Percentiles rank a stretch among this genome's conserved stretches.
phyloP scores from a whole-genome alignment of 805 yeast species.

The Candida khao-thaluensis region DNA sequence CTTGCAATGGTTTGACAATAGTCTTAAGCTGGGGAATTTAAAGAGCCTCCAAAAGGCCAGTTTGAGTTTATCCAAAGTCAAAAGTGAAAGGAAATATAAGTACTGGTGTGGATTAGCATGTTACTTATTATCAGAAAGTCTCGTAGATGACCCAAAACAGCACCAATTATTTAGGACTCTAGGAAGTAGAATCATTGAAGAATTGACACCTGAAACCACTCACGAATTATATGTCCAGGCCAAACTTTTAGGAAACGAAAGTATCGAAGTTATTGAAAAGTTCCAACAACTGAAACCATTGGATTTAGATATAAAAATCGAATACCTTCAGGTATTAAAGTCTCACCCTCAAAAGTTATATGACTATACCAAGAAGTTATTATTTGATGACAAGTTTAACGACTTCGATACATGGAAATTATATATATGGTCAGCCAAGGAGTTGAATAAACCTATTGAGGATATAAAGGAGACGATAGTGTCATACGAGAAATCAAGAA shows the following conservation, averaged over 20 bases:
- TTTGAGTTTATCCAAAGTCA: slow-evolving; percentile 36
- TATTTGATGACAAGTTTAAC: slow-evolving; percentile 55
- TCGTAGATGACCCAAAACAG: slow-evolving; percentile 40
- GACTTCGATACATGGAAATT: slow-evolving; percentile 77
- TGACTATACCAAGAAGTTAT: slow-evolving; percentile 36
- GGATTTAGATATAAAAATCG: slow-evolving; percentile 64
- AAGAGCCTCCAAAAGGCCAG: slow-evolving; percentile 54
- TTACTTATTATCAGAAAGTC: slow-evolving; percentile 38
- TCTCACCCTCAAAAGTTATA: slow-evolving; percentile 45
- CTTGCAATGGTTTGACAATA: slow-evolving; percentile 56
- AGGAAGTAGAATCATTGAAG: slow-evolving; percentile 56
- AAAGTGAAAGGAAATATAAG: slow-evolving; percentile 29
- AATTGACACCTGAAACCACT: slow-evolving; percentile 51
- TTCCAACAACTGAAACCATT: slow-evolving; percentile 22
- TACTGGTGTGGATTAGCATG: slow-evolving; percentile 59
- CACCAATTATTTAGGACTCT: slow-evolving; percentile 54
- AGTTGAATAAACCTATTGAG: slow-evolving; percentile 32
- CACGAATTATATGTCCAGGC: slow-evolving; percentile 69
- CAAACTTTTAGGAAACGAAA: slow-evolving; percentile 16
- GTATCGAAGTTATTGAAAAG: slow-evolving; percentile 13
- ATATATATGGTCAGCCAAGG: slow-evolving; percentile 44
- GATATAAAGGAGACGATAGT: slow-evolving; percentile 20
- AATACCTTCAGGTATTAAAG: slow-evolving; percentile 49
- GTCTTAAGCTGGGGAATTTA: slow-evolving; percentile 48
- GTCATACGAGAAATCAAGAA: slow-evolving; percentile 21